Evolutionary conservation across 2,329 filamentous ascomycete species (phyloP).

Genomic region (Incumbomyces delicatus): DNA sequence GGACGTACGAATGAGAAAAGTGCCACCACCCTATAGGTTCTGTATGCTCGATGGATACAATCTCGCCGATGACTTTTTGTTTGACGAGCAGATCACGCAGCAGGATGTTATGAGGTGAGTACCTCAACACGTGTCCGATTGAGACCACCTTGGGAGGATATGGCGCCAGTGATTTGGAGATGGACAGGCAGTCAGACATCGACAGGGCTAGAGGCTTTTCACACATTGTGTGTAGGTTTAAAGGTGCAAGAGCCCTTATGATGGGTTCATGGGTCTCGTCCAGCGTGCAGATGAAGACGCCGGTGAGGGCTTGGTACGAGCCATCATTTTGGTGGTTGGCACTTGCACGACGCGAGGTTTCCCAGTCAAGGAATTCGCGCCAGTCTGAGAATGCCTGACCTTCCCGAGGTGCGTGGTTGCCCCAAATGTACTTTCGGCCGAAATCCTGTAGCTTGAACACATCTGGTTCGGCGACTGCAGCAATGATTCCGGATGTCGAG

Average conservation of each 20-base stretch:
- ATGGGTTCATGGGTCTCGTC: slow-evolving; percentile 85
- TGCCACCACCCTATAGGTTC: slow-evolving; percentile 97
- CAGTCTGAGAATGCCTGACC: slow-evolving; percentile 66
- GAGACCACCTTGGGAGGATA: slow-evolving; percentile 56
- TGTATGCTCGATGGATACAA: slow-evolving; percentile 79
- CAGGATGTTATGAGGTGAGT: slow-evolving; percentile 84
- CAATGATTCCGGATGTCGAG: slow-evolving; percentile 39
- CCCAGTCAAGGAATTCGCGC: slow-evolving; percentile 62
- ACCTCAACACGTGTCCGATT: slow-evolving; percentile 86
- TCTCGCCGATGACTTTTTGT: slow-evolving; percentile 68
- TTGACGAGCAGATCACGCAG: slow-evolving; percentile 68
- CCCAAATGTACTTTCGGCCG: slow-evolving; percentile 65
- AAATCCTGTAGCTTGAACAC: slow-evolving; percentile 65
- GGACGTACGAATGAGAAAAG: slow-evolving; percentile 80
- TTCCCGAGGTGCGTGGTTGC: slow-evolving; percentile 36
- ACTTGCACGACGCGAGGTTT: slow-evolving; percentile 46
- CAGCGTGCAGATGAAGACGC: slow-evolving; percentile 62
- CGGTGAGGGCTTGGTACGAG: slow-evolving; percentile 44
- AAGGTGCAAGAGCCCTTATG: slow-evolving; percentile 59
- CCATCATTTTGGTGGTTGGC: slow-evolving; percentile 29
- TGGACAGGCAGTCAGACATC: slow-evolving; percentile 61
- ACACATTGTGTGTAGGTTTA: slow-evolving; percentile 73
- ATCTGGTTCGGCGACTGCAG: slow-evolving; percentile 72
- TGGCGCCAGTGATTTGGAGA: slow-evolving; percentile 21
- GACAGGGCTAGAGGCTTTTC: slow-evolving; percentile 88